Evolutionary conservation across 2,329 filamentous ascomycete genomes (phyloP).

Genomic region (Periconia macrospinosa): DNA sequence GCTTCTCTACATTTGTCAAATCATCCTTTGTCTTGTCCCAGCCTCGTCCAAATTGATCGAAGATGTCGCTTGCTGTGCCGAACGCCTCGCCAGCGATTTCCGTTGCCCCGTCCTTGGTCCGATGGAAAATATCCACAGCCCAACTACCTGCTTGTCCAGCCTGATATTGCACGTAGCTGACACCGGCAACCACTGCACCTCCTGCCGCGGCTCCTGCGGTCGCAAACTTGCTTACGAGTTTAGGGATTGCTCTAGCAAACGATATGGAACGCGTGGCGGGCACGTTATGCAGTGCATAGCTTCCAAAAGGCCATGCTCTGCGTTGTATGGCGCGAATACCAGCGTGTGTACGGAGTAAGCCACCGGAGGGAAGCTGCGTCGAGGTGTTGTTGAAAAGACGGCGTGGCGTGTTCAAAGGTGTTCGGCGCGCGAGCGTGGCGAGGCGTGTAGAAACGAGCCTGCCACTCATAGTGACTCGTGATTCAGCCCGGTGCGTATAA

Average conservation of each 20-base stretch:
- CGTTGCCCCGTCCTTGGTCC: conserved; percentile 70
- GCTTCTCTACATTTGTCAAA: conserved; percentile 69
- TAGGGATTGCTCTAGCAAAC: conserved; percentile 74
- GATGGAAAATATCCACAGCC: conserved; percentile 73
- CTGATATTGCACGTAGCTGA: conserved; percentile 96
- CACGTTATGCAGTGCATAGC: conserved; percentile 81
- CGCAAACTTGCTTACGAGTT: conserved; percentile 85
- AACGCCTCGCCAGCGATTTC: conserved; percentile 71
- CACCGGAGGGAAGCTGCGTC: conserved; percentile 38
- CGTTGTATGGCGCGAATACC: conserved; percentile 45
- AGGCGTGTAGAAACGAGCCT: conserved; percentile 76
- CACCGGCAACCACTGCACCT: conserved; percentile 79
- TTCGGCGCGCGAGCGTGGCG: conserved; percentile 66
- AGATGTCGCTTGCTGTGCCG: conserved; percentile 72
- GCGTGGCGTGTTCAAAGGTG: conserved; percentile 62
- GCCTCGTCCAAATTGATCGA: conserved; percentile 75
- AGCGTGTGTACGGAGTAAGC: conserved; percentile 40
- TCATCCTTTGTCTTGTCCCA: conserved; percentile 84
- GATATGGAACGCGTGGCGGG: conserved; percentile 65
- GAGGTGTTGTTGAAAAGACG: conserved; percentile 40
- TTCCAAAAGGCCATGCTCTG: conserved; percentile 74
- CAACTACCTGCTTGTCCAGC: conserved; percentile 81
- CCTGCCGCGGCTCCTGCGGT: conserved; percentile 90
- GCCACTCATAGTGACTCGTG: conserved; percentile 61
- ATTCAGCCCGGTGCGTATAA: conserved; percentile 8